Conservation (phyloP, 2,329 filamentous ascomycete genomes). For the Colletotrichum sp. region DNA sequence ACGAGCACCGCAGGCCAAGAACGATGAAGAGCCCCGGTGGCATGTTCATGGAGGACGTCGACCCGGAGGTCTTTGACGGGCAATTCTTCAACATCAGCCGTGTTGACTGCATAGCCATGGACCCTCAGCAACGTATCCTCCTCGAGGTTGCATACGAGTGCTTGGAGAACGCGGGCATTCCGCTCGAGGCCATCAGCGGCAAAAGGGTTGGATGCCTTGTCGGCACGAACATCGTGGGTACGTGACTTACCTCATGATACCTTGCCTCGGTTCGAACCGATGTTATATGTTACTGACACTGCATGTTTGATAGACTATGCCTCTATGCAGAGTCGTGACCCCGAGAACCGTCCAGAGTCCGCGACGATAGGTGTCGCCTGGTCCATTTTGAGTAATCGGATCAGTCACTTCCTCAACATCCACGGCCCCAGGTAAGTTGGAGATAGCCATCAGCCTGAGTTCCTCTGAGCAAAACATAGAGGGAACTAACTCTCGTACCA, state of each 20-base stretch:
- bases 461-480: neutral
- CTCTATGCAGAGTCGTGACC: neutral
- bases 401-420: constrained; percentile 37
- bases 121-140: constrained; percentile 55
- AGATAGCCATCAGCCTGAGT: neutral
- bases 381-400: neutral
- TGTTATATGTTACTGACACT: neutral
- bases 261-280: neutral
- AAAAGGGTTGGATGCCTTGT: constrained; percentile 22
- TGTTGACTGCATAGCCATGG: constrained; percentile 56
- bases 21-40: constrained; percentile 39
- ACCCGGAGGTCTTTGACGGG: constrained; percentile 34
- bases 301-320: neutral
- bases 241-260: neutral
- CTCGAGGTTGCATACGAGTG: constrained; percentile 37
- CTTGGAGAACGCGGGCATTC: constrained; percentile 21
- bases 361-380: neutral
- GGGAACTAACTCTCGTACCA: constrained; percentile 22
- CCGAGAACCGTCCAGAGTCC: neutral
- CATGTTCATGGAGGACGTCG: constrained; percentile 35
- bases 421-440: constrained; percentile 27
- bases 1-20: constrained; percentile 35
- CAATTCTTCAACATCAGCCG: constrained; percentile 42
- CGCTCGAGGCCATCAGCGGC: neutral
- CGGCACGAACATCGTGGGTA: constrained; percentile 30